Evolutionary conservation across 768 basidiomycete species (phyloP).

Genomic region (Kwoniella newhampshirensis): DNA sequence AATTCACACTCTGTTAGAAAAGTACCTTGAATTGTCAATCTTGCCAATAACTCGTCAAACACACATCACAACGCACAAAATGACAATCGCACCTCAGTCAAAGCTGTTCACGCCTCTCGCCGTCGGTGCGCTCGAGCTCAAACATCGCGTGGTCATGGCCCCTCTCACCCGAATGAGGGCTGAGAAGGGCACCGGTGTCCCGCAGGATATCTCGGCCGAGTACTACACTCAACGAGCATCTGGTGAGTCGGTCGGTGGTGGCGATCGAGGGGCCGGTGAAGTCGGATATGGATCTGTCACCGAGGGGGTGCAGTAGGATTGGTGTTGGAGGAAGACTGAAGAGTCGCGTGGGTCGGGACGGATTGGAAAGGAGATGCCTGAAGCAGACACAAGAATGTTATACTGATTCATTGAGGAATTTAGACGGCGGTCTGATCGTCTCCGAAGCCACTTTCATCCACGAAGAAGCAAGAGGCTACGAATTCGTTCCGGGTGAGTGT

Average conservation of each 20-base stretch:
- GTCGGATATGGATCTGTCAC: too few species aligned
- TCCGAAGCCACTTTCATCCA: slow-evolving; percentile 34
- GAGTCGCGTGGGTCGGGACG: too few species aligned
- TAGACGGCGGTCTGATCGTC: slow-evolving; percentile 46
- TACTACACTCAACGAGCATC: slow-evolving; percentile 50
- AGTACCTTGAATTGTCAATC: too few species aligned
- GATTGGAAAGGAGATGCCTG: too few species aligned
- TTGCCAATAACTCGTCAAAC: too few species aligned
- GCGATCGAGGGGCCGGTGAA: too few species aligned
- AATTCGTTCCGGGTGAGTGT: slow-evolving; percentile 13
- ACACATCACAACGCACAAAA: not conserved
- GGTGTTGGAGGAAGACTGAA: too few species aligned
- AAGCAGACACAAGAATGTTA: too few species aligned
- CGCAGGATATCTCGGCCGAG: slow-evolving; percentile 27
- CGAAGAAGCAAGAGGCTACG: slow-evolving; percentile 18
- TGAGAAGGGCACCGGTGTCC: slow-evolving; percentile 21
- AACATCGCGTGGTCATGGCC: slow-evolving; percentile 41
- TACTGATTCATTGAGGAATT: not conserved
- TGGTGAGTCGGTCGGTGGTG: slow-evolving; percentile 4
- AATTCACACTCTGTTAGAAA: too few species aligned
- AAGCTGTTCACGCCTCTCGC: slow-evolving; percentile 19
- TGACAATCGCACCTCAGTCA: not conserved
- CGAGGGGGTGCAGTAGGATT: too few species aligned
- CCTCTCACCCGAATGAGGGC: slow-evolving; percentile 42
- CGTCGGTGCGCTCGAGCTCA: slow-evolving; percentile 14